Conservation (phyloP, 192 early-diverging fungal genomes). For the Obelidium mucronatum region DNA sequence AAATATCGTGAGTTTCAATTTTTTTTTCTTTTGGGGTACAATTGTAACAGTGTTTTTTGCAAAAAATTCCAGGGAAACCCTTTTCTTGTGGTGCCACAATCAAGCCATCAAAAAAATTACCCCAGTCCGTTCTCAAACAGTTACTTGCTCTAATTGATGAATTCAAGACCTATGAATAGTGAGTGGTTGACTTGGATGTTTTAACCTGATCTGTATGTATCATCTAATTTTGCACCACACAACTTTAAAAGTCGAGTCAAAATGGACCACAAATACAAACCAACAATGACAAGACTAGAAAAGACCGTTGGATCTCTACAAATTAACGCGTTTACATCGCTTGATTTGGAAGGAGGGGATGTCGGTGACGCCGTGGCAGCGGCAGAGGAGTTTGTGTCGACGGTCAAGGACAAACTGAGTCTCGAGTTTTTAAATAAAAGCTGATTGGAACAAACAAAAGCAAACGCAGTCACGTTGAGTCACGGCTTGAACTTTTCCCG, state of each 20-base stretch:
- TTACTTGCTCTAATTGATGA: constrained; percentile 65
- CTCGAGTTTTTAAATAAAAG: constrained; percentile 35
- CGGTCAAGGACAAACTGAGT: constrained; percentile 49
- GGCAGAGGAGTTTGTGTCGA: constrained; percentile 47
- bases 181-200: background rate
- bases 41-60: background rate
- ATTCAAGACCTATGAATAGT: constrained; percentile 67
- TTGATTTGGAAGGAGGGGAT: constrained; percentile 60
- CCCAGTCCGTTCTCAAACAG: constrained; percentile 57
- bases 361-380: constrained; percentile 45
- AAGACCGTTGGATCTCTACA: constrained; percentile 57
- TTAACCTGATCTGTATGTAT: background rate
- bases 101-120: constrained; percentile 51
- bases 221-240: background rate
- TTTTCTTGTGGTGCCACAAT: constrained; percentile 62
- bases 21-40: no score
- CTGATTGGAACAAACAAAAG: background rate
- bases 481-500: background rate
- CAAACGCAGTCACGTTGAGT: background rate
- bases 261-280: constrained; percentile 52
- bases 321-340: constrained; percentile 15
- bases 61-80: constrained; percentile 45
- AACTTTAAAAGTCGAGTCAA: constrained; percentile 62
- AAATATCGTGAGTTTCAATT: constrained; percentile 66
- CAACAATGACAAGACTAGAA: constrained; percentile 62